Percentiles rank a stretch among this genome's conserved stretches.
Conservation (phyloP, 495 filamentous ascomycete species). For the Letharia lupina region DNA sequence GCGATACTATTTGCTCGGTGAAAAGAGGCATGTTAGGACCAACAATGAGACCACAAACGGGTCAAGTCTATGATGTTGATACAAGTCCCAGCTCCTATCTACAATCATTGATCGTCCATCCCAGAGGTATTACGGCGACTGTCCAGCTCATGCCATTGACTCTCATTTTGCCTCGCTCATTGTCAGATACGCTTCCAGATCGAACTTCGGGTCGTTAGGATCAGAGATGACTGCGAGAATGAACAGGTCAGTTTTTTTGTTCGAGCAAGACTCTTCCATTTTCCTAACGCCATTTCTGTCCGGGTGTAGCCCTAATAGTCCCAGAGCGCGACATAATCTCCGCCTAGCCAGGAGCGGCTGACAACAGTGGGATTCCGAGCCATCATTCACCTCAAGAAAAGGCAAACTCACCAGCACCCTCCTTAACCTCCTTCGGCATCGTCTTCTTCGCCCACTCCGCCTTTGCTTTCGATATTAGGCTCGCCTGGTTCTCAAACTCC, state of each 20-base stretch:
- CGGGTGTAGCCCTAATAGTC: neutral
- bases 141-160: neutral
- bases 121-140: neutral
- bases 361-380: neutral
- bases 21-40: neutral
- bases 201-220: slow-evolving; percentile 75
- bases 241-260: slow-evolving; percentile 21
- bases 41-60: neutral
- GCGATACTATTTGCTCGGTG: neutral
- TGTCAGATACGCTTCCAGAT: slow-evolving; percentile 76
- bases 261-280: neutral
- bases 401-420: slow-evolving; percentile 52
- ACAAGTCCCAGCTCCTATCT: slow-evolving; percentile 8
- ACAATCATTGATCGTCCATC: neutral
- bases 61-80: slow-evolving; percentile 6
- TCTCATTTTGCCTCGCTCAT: slow-evolving; percentile 44
- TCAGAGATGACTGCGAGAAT: slow-evolving; percentile 65
- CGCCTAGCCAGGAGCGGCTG: neutral
- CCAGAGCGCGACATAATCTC: neutral
- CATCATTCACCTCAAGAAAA: neutral
- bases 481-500: slow-evolving; percentile 80
- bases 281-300: neutral
- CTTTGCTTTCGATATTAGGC: slow-evolving; percentile 84
- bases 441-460: slow-evolving; percentile 76
- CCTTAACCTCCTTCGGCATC: slow-evolving; percentile 43